Percentiles rank a stretch among this genome's conserved stretches.
phyloP scores from a whole-genome alignment of 2,329 filamentous ascomycete species.

The Seiridium cupressi region DNA sequence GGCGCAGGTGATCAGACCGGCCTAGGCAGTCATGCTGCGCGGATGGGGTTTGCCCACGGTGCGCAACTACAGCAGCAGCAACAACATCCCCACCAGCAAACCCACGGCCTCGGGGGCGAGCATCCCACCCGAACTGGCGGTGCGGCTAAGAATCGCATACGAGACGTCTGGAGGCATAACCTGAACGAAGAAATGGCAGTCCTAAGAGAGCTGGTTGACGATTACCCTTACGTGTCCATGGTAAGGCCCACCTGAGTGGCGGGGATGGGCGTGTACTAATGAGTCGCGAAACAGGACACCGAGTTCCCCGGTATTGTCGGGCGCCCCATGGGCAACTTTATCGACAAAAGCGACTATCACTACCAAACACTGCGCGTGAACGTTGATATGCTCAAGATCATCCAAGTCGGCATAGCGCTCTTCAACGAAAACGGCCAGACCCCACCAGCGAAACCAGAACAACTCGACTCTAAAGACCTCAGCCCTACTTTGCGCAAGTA shows the following conservation, averaged over 20 bases:
- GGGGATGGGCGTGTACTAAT: not conserved
- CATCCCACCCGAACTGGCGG: constrained; percentile 38
- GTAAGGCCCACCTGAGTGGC: constrained; percentile 48
- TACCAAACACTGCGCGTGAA: constrained; percentile 98
- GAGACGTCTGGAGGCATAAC: constrained; percentile 95
- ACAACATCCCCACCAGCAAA: constrained; percentile 51
- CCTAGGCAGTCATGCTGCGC: constrained; percentile 80
- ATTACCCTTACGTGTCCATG: constrained; percentile 97
- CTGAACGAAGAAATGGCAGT: constrained; percentile 86
- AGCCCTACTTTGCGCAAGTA: constrained; percentile 37
- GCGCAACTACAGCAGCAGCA: constrained; percentile 54
- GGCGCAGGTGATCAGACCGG: constrained; percentile 58
- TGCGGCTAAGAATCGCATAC: constrained; percentile 73
- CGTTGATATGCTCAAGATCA: constrained; percentile 95
- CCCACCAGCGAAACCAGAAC: constrained; percentile 66
- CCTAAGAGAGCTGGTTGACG: constrained; percentile 79
- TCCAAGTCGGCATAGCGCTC: constrained; percentile 91
- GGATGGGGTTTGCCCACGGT: constrained; percentile 82
- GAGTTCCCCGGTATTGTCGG: constrained; percentile 98
- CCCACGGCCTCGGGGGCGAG: constrained; percentile 32
- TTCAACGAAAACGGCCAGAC: constrained; percentile 90
- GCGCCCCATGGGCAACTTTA: constrained; percentile 90
- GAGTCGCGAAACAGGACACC: constrained; percentile 66
- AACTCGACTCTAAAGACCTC: constrained; percentile 37
- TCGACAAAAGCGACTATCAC: constrained; percentile 95